Evolutionary conservation across 306 rosid species (phyloP).

Genomic region (Rosa lucieae): DNA sequence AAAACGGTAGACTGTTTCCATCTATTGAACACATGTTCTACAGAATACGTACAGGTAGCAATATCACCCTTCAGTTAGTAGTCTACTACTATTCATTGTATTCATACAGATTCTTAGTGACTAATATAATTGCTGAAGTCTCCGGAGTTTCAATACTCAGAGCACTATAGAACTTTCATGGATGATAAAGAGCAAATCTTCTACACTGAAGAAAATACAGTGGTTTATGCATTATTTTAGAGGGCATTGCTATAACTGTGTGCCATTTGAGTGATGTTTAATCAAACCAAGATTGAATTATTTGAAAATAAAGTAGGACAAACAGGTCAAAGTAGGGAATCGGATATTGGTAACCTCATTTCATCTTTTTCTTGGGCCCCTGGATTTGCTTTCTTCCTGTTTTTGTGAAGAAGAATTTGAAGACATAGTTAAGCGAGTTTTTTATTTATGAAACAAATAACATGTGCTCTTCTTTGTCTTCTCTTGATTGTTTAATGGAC

Average conservation of each 20-base stretch:
- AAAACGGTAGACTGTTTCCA: background rate
- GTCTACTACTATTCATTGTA: background rate
- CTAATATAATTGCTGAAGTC: background rate
- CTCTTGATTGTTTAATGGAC: conserved; percentile 12
- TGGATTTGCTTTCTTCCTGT: conserved; percentile 18
- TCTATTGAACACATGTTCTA: background rate
- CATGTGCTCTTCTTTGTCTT: background rate
- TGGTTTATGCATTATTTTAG: background rate
- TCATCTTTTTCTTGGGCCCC: conserved; percentile 36
- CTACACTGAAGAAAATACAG: background rate
- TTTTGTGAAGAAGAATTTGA: conserved; percentile 31
- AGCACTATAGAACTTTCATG: background rate
- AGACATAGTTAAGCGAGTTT: conserved; percentile 20
- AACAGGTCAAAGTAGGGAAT: conserved; percentile 28
- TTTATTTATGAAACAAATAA: conserved; percentile 20
- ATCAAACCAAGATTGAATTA: conserved; percentile 31
- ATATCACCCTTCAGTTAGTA: background rate
- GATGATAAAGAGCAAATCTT: background rate
- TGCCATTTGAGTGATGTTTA: conserved; percentile 25
- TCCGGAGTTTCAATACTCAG: background rate
- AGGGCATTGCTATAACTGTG: conserved; percentile 19
- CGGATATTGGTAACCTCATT: conserved; percentile 12
- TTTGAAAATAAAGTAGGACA: conserved; percentile 34
- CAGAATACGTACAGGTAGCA: background rate
- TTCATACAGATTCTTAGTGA: background rate